These are phyloP conservation scores for Kitagawia praeruptora DNA, from an alignment of 129 eudicot species.

Conservation along the genomic window DNA sequence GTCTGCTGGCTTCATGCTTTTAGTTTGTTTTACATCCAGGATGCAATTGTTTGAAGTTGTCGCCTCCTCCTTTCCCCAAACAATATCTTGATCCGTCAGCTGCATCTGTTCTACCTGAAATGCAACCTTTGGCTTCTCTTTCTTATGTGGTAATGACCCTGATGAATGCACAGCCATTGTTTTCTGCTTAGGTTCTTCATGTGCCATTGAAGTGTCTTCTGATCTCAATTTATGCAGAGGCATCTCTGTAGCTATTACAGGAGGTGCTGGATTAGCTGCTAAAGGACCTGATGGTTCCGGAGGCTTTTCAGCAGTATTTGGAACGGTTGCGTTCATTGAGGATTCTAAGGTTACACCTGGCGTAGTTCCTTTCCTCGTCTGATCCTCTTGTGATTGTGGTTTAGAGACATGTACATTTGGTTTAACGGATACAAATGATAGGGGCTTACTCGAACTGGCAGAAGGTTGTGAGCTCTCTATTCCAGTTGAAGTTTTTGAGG, in stretches of 20 bases:
- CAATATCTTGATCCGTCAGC: slow-evolving; percentile 12
- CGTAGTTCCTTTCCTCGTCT: slow-evolving; percentile 11
- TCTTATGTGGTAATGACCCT: slow-evolving; percentile 8
- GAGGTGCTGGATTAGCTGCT: not conserved
- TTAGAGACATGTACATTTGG: not conserved
- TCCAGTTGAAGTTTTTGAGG: not conserved
- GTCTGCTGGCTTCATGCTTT: slow-evolving; percentile 24
- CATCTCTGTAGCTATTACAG: slow-evolving; percentile 1
- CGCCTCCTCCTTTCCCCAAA: slow-evolving; percentile 19
- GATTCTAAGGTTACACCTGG: not conserved
- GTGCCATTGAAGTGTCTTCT: not conserved
- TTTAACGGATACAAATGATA: not conserved
- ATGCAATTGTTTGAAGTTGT: not conserved
- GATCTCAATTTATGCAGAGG: not conserved
- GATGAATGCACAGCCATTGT: slow-evolving; percentile 9
- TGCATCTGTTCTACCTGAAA: slow-evolving; percentile 13
- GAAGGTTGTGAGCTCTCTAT: not conserved
- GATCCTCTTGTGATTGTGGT: slow-evolving; percentile 10
- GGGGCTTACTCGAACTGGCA: not conserved
- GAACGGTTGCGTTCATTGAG: slow-evolving; percentile 10
- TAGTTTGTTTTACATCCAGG: slow-evolving; percentile 14
- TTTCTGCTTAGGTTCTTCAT: slow-evolving; percentile 2
- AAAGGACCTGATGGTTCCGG: not conserved
- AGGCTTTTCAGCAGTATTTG: slow-evolving; percentile 6
- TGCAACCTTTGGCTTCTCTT: slow-evolving; percentile 3